Base-by-base conservation (phyloP, 768 basidiomycete genomes). In the Rickenella mellea region DNA sequence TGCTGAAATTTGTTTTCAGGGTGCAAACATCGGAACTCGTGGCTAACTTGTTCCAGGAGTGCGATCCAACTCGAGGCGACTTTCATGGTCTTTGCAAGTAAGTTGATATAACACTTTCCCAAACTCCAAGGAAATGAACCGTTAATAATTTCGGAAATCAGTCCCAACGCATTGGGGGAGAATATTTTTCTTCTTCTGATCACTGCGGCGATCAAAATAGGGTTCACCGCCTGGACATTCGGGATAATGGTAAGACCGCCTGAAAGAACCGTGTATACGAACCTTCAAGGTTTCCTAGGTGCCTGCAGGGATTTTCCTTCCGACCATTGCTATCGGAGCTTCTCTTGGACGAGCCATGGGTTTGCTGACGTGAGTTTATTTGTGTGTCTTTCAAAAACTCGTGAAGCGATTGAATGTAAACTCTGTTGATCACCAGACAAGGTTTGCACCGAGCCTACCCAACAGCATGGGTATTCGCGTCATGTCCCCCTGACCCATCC, bases 21-120 rank as follows among this genome's bases (percentile, higher is more conserved):
- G 83, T 78, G 5, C 82, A 81, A 54, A 68, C 80, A 1, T 88
- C 86, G 1, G 86, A 90, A 55, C 68, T 91, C 17, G 89, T 92
- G 6, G 76, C 83, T 8, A 83, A 83, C 51, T 72, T 91, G 10
- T 84, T 91, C 59, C 78, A 80, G 49, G 88, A 91, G 59, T 93
- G 90, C 54, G 78, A 83, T 53, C 61, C 78, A 7, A 61, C 62
- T 4, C 80, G 75, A 52, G 70, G 71, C 6, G 78, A 82, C 52
- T 80, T 76, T 47, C 82, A 82, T 49, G 83, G 82, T 2, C 66
- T 91, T 25, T 93, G 89, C 80, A 83, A 84, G 83, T 83, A 52
- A 49, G 80, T 59, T 11, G 15, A 6, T 14, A 15, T 7, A 9
- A 27, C 20, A 17, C 19, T 26, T 9, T 28, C 10, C 10, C 8